These are phyloP conservation scores for Kluyveromyces siamensis DNA, from an alignment of 805 yeast species.

Conservation along the genomic window DNA sequence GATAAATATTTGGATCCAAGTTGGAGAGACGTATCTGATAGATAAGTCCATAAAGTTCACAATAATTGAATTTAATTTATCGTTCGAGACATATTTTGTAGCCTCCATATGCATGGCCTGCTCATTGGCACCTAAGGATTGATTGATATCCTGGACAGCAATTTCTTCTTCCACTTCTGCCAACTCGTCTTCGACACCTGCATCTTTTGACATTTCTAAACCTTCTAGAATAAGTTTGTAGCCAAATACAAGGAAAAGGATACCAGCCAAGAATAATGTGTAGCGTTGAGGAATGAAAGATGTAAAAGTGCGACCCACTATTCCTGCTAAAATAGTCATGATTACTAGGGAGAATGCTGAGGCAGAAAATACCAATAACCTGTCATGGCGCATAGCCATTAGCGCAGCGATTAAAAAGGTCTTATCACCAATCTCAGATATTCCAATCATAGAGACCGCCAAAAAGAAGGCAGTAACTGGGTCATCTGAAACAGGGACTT, in stretches of 20 bases:
- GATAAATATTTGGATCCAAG: conserved; percentile 87
- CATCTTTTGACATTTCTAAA: conserved; percentile 62
- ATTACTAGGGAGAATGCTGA: conserved; percentile 77
- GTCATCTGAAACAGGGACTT: conserved; percentile 6
- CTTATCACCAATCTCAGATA: conserved; percentile 96
- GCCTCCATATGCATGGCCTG: conserved; percentile 31
- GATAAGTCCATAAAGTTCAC: conserved; percentile 46
- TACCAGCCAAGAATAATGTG: conserved; percentile 76
- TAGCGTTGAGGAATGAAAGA: conserved; percentile 67
- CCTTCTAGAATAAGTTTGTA: conserved; percentile 72
- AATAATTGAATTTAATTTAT: conserved; percentile 6
- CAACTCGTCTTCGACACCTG: conserved; percentile 90
- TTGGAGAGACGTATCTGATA: conserved; percentile 65
- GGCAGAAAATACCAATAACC: conserved; percentile 77
- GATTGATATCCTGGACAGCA: conserved; percentile 49
- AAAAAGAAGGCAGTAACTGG: conserved; percentile 49
- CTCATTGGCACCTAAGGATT: conserved; percentile 49
- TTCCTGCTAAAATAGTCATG: conserved; percentile 87
- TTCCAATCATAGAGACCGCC: conserved; percentile 83
- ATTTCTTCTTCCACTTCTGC: conserved; percentile 96
- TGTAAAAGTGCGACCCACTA: conserved; percentile 89
- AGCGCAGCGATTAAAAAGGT: conserved; percentile 94
- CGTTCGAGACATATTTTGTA: conserved; percentile 6
- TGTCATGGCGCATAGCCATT: conserved; percentile 93
- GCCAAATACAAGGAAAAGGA: conserved; percentile 78